Percentiles rank a stretch among this genome's conserved stretches.
phyloP scores from a whole-genome alignment of 2,329 filamentous ascomycete species.

The Claviceps sp. region DNA sequence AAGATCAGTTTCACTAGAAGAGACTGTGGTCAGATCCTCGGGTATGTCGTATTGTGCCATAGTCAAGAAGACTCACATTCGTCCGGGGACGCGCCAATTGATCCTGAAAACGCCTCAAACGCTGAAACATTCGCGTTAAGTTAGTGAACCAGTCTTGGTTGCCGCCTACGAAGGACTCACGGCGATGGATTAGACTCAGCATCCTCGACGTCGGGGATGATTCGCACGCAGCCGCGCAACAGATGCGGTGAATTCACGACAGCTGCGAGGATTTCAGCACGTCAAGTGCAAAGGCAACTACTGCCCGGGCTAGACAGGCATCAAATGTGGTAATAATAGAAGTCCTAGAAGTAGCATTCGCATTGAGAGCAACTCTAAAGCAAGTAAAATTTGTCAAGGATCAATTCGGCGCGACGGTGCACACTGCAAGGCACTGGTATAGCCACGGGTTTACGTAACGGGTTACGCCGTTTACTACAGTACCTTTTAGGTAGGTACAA shows the following conservation, averaged over 20 bases:
- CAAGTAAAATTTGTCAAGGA: too few species aligned
- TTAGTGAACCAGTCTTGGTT: background rate
- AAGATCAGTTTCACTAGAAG: conserved; percentile 76
- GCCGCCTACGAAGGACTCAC: conserved; percentile 8
- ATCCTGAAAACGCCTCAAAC: conserved; percentile 20
- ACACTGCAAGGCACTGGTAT: too few species aligned
- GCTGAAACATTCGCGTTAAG: conserved; percentile 10
- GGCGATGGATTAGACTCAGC: conserved; percentile 12
- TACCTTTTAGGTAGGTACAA: too few species aligned
- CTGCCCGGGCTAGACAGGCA: too few species aligned
- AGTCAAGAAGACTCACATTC: conserved; percentile 18
- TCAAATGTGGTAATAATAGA: too few species aligned
- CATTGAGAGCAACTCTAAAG: too few species aligned
- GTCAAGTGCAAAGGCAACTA: background rate
- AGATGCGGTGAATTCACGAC: background rate
- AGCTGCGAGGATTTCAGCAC: background rate
- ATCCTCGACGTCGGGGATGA: conserved; percentile 4
- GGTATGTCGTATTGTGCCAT: background rate
- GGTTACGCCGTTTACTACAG: too few species aligned
- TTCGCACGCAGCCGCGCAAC: background rate
- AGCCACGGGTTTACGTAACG: too few species aligned
- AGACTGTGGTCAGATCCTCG: background rate
- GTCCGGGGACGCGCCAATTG: conserved; percentile 22
- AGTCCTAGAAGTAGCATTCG: too few species aligned
- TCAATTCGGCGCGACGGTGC: too few species aligned